These are phyloP conservation scores for Leccinum boreale DNA, from an alignment of 768 basidiomycete genomes.

Conservation along the genomic window DNA sequence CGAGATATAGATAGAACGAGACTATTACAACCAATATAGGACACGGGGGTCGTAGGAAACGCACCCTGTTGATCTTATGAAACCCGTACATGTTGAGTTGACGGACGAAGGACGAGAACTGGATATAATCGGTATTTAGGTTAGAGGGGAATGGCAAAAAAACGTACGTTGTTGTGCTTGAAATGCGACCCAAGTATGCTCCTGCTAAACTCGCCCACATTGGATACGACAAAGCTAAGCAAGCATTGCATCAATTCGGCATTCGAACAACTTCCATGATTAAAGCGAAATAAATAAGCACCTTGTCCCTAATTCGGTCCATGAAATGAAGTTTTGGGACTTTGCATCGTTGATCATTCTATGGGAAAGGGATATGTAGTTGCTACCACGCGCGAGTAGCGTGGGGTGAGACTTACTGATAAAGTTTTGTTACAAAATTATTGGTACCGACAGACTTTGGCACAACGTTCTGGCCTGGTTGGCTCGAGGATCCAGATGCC, in stretches of 20 bases:
- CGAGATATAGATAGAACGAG: constrained; percentile 1
- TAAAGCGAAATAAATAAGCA: constrained; percentile 12
- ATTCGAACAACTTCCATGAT: background rate
- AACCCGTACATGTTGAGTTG: constrained; percentile 97
- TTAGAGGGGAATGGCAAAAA: constrained; percentile 18
- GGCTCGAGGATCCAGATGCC: constrained; percentile 13
- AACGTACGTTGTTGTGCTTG: constrained; percentile 82
- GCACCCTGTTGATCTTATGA: constrained; percentile 86
- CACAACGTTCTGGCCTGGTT: constrained; percentile 49
- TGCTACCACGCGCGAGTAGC: background rate
- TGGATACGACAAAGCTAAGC: constrained; percentile 73
- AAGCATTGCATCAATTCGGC: background rate
- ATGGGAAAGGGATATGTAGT: background rate
- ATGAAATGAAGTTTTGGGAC: constrained; percentile 74
- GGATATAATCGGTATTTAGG: constrained; percentile 10
- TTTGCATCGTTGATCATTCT: constrained; percentile 88
- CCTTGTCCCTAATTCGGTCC: constrained; percentile 80
- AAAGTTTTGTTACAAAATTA: constrained; percentile 87
- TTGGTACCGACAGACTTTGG: constrained; percentile 68
- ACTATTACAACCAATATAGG: constrained; percentile 11
- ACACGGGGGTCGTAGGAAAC: constrained; percentile 22
- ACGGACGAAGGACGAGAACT: constrained; percentile 94
- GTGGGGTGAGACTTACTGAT: constrained; percentile 55
- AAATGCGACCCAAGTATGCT: constrained; percentile 84
- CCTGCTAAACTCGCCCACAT: constrained; percentile 82